Evolutionary conservation across 352 stramenopile genomes (phyloP).

Genomic region (Pythium brachiatum): DNA sequence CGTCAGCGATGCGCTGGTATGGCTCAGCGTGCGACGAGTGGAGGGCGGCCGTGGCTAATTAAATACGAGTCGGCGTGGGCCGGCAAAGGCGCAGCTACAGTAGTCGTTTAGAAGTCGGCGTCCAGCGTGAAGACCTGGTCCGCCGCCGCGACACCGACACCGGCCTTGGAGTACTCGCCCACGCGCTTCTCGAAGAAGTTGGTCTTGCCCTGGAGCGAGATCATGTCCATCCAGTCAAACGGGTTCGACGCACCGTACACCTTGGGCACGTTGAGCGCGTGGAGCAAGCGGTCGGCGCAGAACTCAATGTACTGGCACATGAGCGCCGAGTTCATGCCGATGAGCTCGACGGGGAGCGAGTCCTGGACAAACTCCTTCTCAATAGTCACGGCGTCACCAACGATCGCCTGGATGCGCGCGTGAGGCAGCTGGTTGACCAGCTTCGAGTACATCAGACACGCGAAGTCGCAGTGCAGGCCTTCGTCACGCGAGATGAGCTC

Average conservation of each 20-base stretch:
- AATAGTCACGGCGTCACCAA: slow-evolving; percentile 95
- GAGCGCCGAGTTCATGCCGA: slow-evolving; percentile 98
- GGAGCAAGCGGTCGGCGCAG: slow-evolving; percentile 94
- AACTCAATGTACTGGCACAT: slow-evolving; percentile 99
- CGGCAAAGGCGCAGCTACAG: neutral
- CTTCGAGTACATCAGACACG: slow-evolving; percentile 98
- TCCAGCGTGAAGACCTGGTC: slow-evolving; percentile 93
- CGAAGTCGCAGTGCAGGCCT: slow-evolving; percentile 99
- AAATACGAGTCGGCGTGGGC: slow-evolving; percentile 21
- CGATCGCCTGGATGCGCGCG: slow-evolving; percentile 92
- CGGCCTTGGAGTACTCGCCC: slow-evolving; percentile 98
- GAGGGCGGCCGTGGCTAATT: slow-evolving; percentile 11
- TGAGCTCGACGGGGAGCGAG: slow-evolving; percentile 97
- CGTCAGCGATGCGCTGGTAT: too few species aligned
- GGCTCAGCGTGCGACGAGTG: neutral
- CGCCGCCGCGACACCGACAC: slow-evolving; percentile 88
- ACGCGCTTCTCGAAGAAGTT: slow-evolving; percentile 99
- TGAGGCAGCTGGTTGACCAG: slow-evolving; percentile 96
- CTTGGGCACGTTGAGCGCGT: slow-evolving; percentile 90
- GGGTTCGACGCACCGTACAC: slow-evolving; percentile 95
- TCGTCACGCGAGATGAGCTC: slow-evolving; percentile 99
- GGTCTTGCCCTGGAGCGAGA: slow-evolving; percentile 97
- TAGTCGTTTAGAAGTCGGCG: slow-evolving; percentile 86
- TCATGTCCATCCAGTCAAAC: slow-evolving; percentile 99
- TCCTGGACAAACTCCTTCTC: slow-evolving; percentile 98